These are phyloP conservation scores for Hericium alpestre DNA, from an alignment of 768 basidiomycete genomes.

Conservation along the genomic window DNA sequence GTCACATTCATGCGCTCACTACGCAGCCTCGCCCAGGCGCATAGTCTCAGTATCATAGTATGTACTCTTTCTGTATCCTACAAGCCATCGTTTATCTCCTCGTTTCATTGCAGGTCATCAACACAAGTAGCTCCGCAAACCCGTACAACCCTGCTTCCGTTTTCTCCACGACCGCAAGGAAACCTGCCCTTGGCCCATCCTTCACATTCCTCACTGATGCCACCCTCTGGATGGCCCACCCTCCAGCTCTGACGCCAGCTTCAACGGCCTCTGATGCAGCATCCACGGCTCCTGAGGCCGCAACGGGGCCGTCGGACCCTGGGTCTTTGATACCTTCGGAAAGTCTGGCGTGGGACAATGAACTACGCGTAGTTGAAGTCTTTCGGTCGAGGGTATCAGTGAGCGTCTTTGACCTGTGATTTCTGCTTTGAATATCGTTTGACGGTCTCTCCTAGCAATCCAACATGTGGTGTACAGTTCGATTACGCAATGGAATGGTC, in stretches of 20 bases:
- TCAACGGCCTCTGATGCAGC: background rate
- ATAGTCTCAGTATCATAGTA: constrained; percentile 44
- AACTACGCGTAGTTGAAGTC: constrained; percentile 15
- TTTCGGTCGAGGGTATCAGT: constrained; percentile 21
- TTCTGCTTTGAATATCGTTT: too few species aligned
- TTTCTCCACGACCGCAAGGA: constrained; percentile 32
- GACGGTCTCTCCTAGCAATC: background rate
- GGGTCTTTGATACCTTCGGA: background rate
- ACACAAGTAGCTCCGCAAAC: constrained; percentile 34
- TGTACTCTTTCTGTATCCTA: constrained; percentile 16
- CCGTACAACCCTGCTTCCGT: constrained; percentile 24
- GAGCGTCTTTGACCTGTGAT: background rate
- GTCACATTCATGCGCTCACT: constrained; percentile 59
- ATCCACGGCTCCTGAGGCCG: background rate
- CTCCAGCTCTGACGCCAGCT: background rate
- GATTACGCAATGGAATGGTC: background rate
- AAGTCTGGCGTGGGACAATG: too few species aligned
- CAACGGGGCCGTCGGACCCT: constrained; percentile 7
- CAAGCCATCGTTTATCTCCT: background rate
- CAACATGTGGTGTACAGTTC: background rate
- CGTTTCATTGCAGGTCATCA: constrained; percentile 40
- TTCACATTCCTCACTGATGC: constrained; percentile 65
- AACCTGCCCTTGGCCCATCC: constrained; percentile 67
- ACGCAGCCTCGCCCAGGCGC: constrained; percentile 34
- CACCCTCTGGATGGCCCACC: constrained; percentile 54